Evolutionary conservation across 2,329 filamentous ascomycete species (phyloP), one percentile per base, ranked within the genome.

Genomic region (Akanthomyces uredinophilus): DNA sequence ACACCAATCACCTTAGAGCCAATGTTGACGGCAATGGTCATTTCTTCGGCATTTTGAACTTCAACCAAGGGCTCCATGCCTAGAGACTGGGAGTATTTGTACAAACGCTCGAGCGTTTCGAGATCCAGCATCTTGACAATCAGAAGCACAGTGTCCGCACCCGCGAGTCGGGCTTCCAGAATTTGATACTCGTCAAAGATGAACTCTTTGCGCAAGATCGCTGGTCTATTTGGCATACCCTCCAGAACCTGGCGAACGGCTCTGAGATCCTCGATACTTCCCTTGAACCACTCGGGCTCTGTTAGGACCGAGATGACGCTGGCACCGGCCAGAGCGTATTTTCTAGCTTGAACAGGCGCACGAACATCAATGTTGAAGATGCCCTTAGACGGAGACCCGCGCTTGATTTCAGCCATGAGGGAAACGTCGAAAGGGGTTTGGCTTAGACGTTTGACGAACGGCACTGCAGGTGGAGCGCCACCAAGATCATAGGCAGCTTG

Each of bases 171-270:
- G 32, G 93, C 95, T 76, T 99, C 95, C 7, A 99, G 82, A 60
- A 99, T 98, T 74, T 99, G 95, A 72, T 99, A 99, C 73, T 98
- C 92, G 51, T 98, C 93, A 70, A 98, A 99, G 46, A 99, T 87
- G 70, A 99, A 99, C 69, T 99, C 95, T 73, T 99, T 99, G 27
- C 96, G 87, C 35, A 99, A 79, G 14, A 99, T 85, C 2, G 94
- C 96, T 3, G 95, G 96, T 58, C 95, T 85, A 72, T 97, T 96
- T 1, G 91, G 88, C 88, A 99, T 92, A 14, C 90, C 89, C 68
- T 92, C 86, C n/a, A 99, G 79, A 54, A 91, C 92, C 74, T 94
- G 90, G 50, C 95, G 87, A 35, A 98, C 95, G 39, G 89, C 87
- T 64, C 90, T 86, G 60, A 99, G 79, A 72, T 99, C 95, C 63